A percentile compares a stretch with the other conserved stretches of the same genome.
These are phyloP conservation scores for Syzygium oleosum DNA, from an alignment of 345 rosid species.

Conservation along the genomic window DNA sequence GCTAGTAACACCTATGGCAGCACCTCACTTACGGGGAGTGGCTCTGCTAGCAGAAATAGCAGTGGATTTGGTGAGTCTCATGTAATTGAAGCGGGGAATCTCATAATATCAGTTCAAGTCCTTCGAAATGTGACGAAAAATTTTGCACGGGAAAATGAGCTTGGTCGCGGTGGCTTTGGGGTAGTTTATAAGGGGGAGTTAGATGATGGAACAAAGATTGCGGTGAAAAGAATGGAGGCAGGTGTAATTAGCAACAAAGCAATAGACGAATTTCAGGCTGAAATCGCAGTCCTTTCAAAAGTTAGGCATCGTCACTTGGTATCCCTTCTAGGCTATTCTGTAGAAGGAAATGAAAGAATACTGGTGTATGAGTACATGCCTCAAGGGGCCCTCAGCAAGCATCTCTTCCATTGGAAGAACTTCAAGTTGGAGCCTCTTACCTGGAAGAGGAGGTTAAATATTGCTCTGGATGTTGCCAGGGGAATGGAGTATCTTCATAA, in stretches of 20 bases:
- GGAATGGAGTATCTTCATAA: conserved; percentile 76
- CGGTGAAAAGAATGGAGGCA: conserved; percentile 76
- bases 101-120: conserved; percentile 69
- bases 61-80: conserved; percentile 46
- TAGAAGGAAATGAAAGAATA: conserved; percentile 57
- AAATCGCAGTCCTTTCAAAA: conserved; percentile 70
- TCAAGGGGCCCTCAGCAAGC: conserved; percentile 70
- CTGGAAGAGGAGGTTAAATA: conserved; percentile 59
- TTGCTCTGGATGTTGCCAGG: conserved; percentile 75
- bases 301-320: conserved; percentile 75
- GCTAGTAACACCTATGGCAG: conserved; percentile 36
- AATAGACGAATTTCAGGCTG: conserved; percentile 57
- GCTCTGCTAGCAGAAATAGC: conserved; percentile 38
- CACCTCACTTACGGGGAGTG: conserved; percentile 35
- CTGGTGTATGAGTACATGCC: conserved; percentile 78
- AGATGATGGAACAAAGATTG: conserved; percentile 64
- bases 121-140: conserved; percentile 60
- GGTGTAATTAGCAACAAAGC: conserved; percentile 55
- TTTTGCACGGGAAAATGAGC: conserved; percentile 58
- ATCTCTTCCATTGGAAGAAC: conserved; percentile 71
- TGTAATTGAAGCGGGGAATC: conserved; percentile 62
- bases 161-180: conserved; percentile 78
- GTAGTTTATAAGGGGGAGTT: conserved; percentile 70
- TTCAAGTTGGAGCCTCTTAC: conserved; percentile 55
- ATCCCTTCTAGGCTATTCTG: conserved; percentile 57